A percentile compares a stretch with the other conserved stretches of the same genome.
phyloP scores from a whole-genome alignment of 2,329 filamentous ascomycete species.

The Calonectria pseudoturangicola region DNA sequence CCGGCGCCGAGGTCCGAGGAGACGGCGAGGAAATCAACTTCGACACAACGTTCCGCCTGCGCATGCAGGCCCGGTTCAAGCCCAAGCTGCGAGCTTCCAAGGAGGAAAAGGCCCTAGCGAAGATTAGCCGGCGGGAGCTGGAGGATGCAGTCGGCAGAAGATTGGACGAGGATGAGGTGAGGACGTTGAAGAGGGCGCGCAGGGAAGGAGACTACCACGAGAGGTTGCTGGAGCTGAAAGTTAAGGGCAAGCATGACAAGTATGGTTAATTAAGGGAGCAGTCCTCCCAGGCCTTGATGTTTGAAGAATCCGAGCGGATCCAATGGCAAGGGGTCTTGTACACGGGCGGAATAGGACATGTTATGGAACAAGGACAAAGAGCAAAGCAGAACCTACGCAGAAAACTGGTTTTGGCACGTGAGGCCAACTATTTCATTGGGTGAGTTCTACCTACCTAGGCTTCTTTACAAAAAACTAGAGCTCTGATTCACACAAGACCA shows the following conservation, averaged over 20 bases:
- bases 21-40: constrained; percentile 82
- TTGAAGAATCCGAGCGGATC: background rate
- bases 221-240: constrained; percentile 87
- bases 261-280: constrained; percentile 64
- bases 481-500: background rate
- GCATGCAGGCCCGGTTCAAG: constrained; percentile 98
- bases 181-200: constrained; percentile 86
- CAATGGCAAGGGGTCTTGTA: background rate
- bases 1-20: constrained; percentile 81
- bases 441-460: background rate
- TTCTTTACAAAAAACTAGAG: background rate
- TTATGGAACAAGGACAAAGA: background rate
- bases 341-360: background rate
- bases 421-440: background rate
- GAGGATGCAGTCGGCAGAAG: constrained; percentile 86
- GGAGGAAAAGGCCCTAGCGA: constrained; percentile 88
- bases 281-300: background rate
- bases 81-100: constrained; percentile 86
- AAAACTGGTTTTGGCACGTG: background rate
- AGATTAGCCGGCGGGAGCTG: constrained; percentile 89
- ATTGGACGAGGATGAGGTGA: constrained; percentile 90
- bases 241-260: constrained; percentile 96
- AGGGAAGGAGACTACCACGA: constrained; percentile 94
- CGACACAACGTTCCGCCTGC: constrained; percentile 84
- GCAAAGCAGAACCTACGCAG: constrained; percentile 1